A percentile compares a stretch with the other conserved stretches of the same genome.
Conservation (phyloP, 495 filamentous ascomycete genomes). For the Penicillium soppii region DNA sequence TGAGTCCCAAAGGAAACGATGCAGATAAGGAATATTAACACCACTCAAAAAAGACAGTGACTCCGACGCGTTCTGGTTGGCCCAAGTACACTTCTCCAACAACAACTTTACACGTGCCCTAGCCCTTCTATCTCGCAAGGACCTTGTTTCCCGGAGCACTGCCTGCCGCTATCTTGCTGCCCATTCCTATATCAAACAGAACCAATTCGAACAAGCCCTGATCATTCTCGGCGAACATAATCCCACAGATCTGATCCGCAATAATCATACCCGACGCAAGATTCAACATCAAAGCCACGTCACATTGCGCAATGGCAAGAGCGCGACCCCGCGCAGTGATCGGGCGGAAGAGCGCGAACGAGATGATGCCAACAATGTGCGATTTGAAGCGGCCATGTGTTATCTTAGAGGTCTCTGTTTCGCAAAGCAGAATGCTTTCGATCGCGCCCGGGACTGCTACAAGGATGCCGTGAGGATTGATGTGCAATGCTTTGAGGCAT, state of each 20-base stretch:
- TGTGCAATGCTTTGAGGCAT: conserved; percentile 97
- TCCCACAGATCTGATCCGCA: conserved; percentile 78
- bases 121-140: conserved; percentile 78
- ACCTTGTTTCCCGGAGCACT: conserved; percentile 75
- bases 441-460: conserved; percentile 96
- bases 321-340: conserved; percentile 48
- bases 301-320: conserved; percentile 47
- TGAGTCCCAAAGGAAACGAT: conserved; percentile 32
- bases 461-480: conserved; percentile 96
- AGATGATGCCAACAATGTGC: conserved; percentile 69
- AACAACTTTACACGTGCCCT: conserved; percentile 91
- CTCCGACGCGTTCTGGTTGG: conserved; percentile 90
- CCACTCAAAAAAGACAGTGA: conserved; percentile 66
- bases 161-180: conserved; percentile 90
- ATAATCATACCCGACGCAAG: conserved; percentile 63
- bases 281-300: conserved; percentile 52
- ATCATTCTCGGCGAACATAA: conserved; percentile 87
- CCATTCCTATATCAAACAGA: conserved; percentile 89
- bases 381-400: conserved; percentile 96
- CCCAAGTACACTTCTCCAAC: conserved; percentile 89
- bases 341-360: conserved; percentile 61
- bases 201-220: conserved; percentile 84
- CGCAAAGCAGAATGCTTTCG: conserved; percentile 96
- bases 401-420: conserved; percentile 91
- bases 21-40: conserved; percentile 14